Evolutionary conservation across 305 asterid species (phyloP).

Genomic region (Fraxinus sp.): DNA sequence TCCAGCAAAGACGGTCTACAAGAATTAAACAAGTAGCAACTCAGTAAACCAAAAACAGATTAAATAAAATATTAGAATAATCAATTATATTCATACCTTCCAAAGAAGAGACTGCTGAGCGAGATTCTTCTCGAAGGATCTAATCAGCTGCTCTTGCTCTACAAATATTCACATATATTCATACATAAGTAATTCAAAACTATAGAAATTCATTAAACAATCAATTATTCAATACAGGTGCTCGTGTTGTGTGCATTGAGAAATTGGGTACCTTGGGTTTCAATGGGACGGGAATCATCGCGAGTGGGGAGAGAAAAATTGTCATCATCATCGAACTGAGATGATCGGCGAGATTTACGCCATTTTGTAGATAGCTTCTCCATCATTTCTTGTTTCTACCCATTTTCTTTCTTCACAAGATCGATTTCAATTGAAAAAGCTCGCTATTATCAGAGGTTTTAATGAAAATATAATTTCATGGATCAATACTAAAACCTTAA

Average conservation of each 20-base stretch:
- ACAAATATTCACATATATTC: conserved; percentile 20
- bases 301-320: conserved; percentile 68
- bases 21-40: background rate
- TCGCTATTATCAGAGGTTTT: background rate
- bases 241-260: background rate
- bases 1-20: conserved; percentile 66
- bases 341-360: conserved; percentile 38
- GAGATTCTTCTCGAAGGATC: conserved; percentile 67
- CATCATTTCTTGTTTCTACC: conserved; percentile 31
- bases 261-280: conserved; percentile 47
- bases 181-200: conserved; percentile 16
- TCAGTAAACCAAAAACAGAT: background rate
- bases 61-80: background rate
- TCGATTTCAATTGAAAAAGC: background rate
- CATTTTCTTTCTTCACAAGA: background rate
- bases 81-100: conserved; percentile 48
- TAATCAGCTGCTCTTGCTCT: conserved; percentile 89
- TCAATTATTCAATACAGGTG: background rate
- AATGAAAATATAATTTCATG: too few relatives aligned
- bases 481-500: too few relatives aligned
- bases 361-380: conserved; percentile 56
- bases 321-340: conserved; percentile 38
- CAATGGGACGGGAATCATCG: conserved; percentile 71
- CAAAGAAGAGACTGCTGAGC: conserved; percentile 71
- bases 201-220: background rate